Percentiles rank a stretch among this genome's conserved stretches.
Evolutionary conservation across 371 early-diverging fungal species (phyloP).

Genomic region (Mucor circinelloides): DNA sequence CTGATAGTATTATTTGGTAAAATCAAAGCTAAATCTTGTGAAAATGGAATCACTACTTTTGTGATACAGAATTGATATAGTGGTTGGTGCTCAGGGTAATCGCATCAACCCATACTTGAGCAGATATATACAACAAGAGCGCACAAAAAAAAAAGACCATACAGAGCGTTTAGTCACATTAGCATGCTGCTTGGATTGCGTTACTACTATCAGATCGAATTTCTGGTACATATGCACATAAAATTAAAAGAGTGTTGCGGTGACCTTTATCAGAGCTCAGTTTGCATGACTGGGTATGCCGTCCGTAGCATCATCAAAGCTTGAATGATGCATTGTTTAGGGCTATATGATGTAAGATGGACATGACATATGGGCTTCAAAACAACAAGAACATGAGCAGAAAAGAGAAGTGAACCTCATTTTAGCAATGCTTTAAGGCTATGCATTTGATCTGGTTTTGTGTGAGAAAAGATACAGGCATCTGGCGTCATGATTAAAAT

Average conservation of each 20-base stretch:
- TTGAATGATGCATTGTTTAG: background rate
- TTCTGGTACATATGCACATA: background rate
- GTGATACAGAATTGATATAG: background rate
- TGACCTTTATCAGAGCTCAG: too few relatives aligned
- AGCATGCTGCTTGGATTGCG: background rate
- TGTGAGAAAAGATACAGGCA: background rate
- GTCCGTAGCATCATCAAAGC: background rate
- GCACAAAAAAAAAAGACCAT: background rate
- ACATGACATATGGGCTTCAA: background rate
- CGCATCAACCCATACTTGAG: background rate
- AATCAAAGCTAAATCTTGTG: background rate
- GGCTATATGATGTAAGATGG: background rate
- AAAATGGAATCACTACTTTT: background rate
- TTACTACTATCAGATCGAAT: background rate
- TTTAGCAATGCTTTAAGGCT: background rate
- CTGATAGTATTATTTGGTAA: background rate
- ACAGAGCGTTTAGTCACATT: background rate
- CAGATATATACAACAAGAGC: background rate
- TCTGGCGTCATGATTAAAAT: conserved; percentile 4
- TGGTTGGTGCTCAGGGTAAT: background rate
- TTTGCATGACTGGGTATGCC: background rate
- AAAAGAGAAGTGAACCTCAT: background rate
- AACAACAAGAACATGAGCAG: background rate
- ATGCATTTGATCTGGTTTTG: background rate
- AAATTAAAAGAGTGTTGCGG: background rate